These are phyloP conservation scores for Penicillium silybi DNA, from an alignment of 495 filamentous ascomycete species.

Conservation along the genomic window DNA sequence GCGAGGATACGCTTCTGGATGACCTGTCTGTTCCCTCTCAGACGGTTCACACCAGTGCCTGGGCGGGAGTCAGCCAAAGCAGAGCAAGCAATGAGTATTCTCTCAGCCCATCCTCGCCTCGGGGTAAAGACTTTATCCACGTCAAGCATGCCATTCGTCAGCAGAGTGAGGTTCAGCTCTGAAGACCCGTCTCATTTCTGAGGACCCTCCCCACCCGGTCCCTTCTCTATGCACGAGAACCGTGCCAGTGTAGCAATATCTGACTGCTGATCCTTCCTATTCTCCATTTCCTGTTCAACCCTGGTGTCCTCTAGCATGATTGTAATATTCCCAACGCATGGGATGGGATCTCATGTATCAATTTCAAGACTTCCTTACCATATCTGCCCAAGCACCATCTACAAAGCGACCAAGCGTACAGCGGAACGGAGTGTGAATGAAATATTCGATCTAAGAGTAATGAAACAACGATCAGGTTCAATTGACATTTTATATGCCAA, in stretches of 20 bases:
- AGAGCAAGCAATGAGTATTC: slow-evolving; percentile 23
- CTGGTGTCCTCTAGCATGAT: not conserved
- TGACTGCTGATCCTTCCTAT: not conserved
- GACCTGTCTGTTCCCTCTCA: slow-evolving; percentile 20
- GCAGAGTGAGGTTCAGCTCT: slow-evolving; percentile 31
- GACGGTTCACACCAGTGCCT: slow-evolving; percentile 36
- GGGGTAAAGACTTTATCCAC: slow-evolving; percentile 26
- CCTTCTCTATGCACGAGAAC: not conserved
- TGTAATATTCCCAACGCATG: not conserved
- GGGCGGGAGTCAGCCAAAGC: slow-evolving; percentile 29
- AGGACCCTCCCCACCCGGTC: not conserved
- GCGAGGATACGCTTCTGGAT: slow-evolving; percentile 13
- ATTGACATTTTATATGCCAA: too few relatives aligned
- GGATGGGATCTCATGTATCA: not conserved
- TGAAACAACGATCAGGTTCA: too few relatives aligned
- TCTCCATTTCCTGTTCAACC: not conserved
- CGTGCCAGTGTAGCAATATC: not conserved
- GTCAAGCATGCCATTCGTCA: slow-evolving; percentile 40
- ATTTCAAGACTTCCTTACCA: not conserved
- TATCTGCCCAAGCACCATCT: not conserved
- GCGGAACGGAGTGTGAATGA: slow-evolving; percentile 2
- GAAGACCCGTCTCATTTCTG: not conserved
- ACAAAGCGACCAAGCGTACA: not conserved
- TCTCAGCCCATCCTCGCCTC: not conserved
- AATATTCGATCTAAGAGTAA: too few relatives aligned